Evolutionary conservation across 2,329 filamentous ascomycete species (phyloP).

Genomic region (Xylaria sp.): DNA sequence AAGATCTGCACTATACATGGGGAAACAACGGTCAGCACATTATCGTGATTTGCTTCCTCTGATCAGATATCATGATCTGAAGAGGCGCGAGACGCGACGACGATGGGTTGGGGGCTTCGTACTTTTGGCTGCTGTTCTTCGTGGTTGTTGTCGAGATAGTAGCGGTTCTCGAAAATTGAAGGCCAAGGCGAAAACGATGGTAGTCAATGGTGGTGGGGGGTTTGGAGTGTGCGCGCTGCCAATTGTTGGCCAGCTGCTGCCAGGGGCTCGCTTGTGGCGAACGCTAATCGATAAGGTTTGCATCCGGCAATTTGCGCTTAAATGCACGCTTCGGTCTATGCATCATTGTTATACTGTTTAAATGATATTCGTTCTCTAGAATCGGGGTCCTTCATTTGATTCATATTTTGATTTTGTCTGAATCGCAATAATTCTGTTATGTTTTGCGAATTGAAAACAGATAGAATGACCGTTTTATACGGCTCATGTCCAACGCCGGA

Average conservation of each 20-base stretch:
- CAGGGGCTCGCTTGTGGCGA: conserved; percentile 15
- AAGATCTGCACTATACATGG: conserved; percentile 81
- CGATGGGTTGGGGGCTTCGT: conserved; percentile 10
- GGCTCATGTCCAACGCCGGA: no score
- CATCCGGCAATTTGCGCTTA: neutral
- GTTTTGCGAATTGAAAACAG: neutral
- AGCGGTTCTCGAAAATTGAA: conserved; percentile 13
- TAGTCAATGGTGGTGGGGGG: conserved; percentile 20
- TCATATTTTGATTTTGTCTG: neutral
- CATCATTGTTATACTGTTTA: neutral
- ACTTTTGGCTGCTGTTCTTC: conserved; percentile 25
- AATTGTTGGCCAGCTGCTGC: conserved; percentile 13
- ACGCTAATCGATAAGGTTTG: conserved; percentile 16
- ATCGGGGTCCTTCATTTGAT: neutral
- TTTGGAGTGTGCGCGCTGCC: conserved; percentile 16
- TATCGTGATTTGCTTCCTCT: neutral
- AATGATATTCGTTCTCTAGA: neutral
- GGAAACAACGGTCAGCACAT: conserved; percentile 41
- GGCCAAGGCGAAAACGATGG: conserved; percentile 13
- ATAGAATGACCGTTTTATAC: no score
- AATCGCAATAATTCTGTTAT: neutral
- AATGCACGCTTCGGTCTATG: neutral
- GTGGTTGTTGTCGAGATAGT: conserved; percentile 16
- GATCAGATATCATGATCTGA: neutral
- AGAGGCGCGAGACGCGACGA: neutral